Conservation (phyloP, 495 filamentous ascomycete species). For the Neurospora terricola region DNA sequence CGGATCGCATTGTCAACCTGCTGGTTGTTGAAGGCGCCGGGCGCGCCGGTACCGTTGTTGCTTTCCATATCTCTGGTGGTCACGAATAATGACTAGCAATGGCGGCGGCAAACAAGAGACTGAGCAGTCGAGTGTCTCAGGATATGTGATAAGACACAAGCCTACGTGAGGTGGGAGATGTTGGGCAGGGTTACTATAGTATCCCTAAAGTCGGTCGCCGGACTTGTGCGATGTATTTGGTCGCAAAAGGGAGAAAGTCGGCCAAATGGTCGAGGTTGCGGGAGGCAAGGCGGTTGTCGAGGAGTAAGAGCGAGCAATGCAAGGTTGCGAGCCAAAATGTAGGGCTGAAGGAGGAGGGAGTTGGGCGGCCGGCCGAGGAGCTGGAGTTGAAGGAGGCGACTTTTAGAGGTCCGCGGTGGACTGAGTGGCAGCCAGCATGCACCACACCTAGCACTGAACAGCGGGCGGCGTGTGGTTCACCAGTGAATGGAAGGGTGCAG, state of each 20-base stretch:
- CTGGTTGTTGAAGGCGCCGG: conserved; percentile 19
- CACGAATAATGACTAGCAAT: background rate
- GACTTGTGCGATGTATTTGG: background rate
- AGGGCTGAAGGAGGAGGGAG: conserved; percentile 16
- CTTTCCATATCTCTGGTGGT: conserved; percentile 23
- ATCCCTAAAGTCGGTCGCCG: background rate
- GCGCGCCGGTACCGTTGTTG: conserved; percentile 23
- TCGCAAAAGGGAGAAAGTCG: background rate
- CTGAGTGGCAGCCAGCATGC: background rate
- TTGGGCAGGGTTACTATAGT: background rate
- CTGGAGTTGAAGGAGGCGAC: background rate
- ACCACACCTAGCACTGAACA: background rate
- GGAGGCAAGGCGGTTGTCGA: background rate
- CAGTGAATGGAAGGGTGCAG: background rate
- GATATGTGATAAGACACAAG: background rate
- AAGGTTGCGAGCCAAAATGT: conserved; percentile 1
- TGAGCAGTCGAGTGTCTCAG: background rate
- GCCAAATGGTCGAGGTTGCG: background rate
- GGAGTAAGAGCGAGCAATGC: background rate
- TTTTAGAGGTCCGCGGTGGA: background rate
- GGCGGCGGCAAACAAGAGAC: background rate
- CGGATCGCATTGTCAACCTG: conserved; percentile 62
- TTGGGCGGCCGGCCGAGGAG: conserved; percentile 16
- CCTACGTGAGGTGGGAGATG: background rate
- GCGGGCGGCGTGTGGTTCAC: background rate